Conservation (phyloP, 768 basidiomycete species). For the Podaxis rugospora region DNA sequence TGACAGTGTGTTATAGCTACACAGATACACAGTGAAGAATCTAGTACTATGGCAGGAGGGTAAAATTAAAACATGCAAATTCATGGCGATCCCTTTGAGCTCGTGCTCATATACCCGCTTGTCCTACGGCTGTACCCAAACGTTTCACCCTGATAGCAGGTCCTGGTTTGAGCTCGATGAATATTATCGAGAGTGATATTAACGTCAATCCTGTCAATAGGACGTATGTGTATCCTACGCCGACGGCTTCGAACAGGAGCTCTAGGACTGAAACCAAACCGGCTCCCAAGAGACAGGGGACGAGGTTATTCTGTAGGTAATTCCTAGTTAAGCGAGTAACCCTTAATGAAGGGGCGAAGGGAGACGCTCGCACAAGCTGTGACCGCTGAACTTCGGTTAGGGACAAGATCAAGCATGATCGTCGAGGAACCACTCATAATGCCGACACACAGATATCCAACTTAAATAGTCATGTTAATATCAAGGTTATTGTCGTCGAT, state of each 20-base stretch:
- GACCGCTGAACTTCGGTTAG: conserved; percentile 58
- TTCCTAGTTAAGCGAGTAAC: background rate
- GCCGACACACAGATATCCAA: conserved; percentile 41
- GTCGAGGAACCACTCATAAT: conserved; percentile 59
- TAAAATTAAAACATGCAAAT: too few relatives aligned
- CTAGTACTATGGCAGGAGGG: too few relatives aligned
- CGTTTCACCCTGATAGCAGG: conserved; percentile 33
- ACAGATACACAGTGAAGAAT: background rate
- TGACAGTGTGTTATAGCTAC: background rate
- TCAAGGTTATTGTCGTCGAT: background rate
- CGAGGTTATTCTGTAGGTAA: conserved; percentile 56
- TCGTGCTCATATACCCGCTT: too few relatives aligned
- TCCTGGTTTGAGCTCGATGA: conserved; percentile 46
- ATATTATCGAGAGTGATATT: conserved; percentile 44
- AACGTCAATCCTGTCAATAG: conserved; percentile 50
- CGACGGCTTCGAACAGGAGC: conserved; percentile 52
- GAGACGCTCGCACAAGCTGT: conserved; percentile 58
- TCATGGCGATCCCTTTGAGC: too few relatives aligned
- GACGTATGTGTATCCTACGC: conserved; percentile 66
- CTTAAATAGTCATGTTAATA: conserved; percentile 24
- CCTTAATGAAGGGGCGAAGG: background rate
- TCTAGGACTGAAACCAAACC: conserved; percentile 61
- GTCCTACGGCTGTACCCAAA: background rate
- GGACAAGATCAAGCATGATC: conserved; percentile 61
- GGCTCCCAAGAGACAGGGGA: conserved; percentile 62